Evolutionary conservation across 2,329 filamentous ascomycete genomes (phyloP), one percentile per base, ranked within the genome.

Genomic region (Fusarium sp.): DNA sequence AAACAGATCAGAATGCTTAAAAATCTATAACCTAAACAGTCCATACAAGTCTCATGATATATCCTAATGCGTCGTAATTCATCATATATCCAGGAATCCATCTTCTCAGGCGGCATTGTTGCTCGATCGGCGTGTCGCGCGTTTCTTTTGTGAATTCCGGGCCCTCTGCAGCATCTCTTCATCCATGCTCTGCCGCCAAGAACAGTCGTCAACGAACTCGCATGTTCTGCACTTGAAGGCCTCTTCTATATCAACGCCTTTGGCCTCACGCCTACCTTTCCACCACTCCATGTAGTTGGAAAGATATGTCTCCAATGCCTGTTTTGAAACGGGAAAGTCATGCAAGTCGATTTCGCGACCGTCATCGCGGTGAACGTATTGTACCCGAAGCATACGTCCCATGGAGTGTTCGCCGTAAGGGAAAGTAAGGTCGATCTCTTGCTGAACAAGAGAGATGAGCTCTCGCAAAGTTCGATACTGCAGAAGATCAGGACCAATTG

Each of bases 151-250:
- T 24, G 70, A 73, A 43, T 51, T 41, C 29, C 38, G 69, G 6
- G 75, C 69, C 34, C 44, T 71, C 16, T 75, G 69, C 3, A 80
- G 59, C 8, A 72, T 67, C 76, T 92, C 88, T 65, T 88, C 85
- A 58, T 94, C 88, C 79, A 92, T 91, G 13, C 84, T 84, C 72
- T 86, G 84, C 40, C 94, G 85, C 95, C 95, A 98, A 15, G 87
- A 85, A 78, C 95, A 98, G 3, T 83, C 85, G 4, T 93, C 90
- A 0, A 86, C 88, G 78, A 98, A 98, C 71, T 97, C 94, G 76
- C 95, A 98, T 25, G 86, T 88, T 22, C 89, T 83, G 78, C 95
- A 98, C 79, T 98, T 98, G 81, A 91, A 97, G 0, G 93, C 92
- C 73, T 98, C 94, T 75, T 94, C 91, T 9, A 97, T 86, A 9